Conservation (phyloP, 257 asterid genomes). For the Solanum okadae region DNA sequence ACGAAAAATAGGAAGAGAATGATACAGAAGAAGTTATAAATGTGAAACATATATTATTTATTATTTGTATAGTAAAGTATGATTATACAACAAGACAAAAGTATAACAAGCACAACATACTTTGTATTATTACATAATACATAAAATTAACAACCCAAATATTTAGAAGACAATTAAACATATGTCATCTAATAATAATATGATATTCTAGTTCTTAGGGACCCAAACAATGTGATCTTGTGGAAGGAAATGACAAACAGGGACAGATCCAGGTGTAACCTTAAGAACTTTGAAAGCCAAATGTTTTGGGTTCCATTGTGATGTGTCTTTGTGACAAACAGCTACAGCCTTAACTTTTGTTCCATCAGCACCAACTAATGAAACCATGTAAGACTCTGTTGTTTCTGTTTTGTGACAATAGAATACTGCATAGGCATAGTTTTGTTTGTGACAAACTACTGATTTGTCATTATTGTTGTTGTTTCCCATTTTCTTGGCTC, state of each 20-base stretch:
- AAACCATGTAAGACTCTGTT: constrained; percentile 44
- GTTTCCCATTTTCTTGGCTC: constrained; percentile 24
- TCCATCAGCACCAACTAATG: constrained; percentile 47
- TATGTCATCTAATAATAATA: neutral
- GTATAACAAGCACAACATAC: neutral
- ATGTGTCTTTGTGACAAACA: constrained; percentile 73
- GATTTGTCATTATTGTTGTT: constrained; percentile 9
- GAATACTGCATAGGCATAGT: constrained; percentile 66
- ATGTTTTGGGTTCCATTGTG: constrained; percentile 87
- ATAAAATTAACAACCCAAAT: neutral
- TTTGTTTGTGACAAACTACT: constrained; percentile 62
- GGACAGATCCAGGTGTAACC: constrained; percentile 77
- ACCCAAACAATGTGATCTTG: constrained; percentile 87
- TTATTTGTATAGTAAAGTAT: neutral
- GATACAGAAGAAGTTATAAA: neutral
- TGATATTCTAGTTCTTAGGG: constrained; percentile 12
- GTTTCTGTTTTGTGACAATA: constrained; percentile 59
- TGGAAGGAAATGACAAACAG: constrained; percentile 91
- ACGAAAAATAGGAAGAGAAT: neutral
- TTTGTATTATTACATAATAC: neutral
- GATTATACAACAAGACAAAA: neutral
- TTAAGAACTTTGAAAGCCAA: constrained; percentile 86
- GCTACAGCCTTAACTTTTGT: constrained; percentile 61
- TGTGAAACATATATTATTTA: neutral
- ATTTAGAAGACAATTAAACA: neutral